Evolutionary conservation across 2,329 filamentous ascomycete species (phyloP).

Genomic region (Penicillium occitanis): DNA sequence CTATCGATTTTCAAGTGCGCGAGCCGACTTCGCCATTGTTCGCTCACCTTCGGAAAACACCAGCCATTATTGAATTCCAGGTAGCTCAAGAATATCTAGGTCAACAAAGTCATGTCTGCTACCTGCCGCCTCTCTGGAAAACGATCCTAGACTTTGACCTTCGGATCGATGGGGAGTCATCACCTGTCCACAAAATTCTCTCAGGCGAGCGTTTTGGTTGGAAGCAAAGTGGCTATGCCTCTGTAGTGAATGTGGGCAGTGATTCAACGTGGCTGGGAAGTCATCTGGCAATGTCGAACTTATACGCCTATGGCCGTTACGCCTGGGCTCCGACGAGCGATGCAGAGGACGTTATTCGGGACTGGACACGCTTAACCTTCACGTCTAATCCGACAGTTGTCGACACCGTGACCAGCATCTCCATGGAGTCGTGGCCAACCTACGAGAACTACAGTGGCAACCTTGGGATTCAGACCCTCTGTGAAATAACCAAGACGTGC

Average conservation of each 20-base stretch:
- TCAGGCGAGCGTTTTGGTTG: constrained; percentile 60
- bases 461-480: constrained; percentile 67
- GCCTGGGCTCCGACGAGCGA: constrained; percentile 62
- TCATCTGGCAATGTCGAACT: constrained; percentile 68
- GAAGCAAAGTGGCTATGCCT: constrained; percentile 61
- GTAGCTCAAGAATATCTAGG: constrained; percentile 70
- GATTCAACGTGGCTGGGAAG: constrained; percentile 69
- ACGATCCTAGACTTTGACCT: constrained; percentile 67
- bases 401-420: constrained; percentile 61
- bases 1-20: constrained; percentile 72
- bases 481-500: constrained; percentile 61
- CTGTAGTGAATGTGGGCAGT: constrained; percentile 65
- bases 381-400: constrained; percentile 56
- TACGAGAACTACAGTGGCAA: constrained; percentile 73
- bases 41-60: constrained; percentile 50
- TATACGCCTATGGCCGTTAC: constrained; percentile 67
- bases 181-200: constrained; percentile 60
- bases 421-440: constrained; percentile 67
- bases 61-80: constrained; percentile 62
- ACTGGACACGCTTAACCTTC: constrained; percentile 70
- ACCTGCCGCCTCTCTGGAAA: constrained; percentile 68
- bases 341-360: constrained; percentile 54
- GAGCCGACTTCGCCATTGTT: constrained; percentile 68
- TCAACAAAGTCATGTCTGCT: constrained; percentile 68
- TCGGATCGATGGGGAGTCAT: constrained; percentile 57